Conservation (phyloP, 2,329 filamentous ascomycete genomes). For the Graphilbum fragrans region DNA sequence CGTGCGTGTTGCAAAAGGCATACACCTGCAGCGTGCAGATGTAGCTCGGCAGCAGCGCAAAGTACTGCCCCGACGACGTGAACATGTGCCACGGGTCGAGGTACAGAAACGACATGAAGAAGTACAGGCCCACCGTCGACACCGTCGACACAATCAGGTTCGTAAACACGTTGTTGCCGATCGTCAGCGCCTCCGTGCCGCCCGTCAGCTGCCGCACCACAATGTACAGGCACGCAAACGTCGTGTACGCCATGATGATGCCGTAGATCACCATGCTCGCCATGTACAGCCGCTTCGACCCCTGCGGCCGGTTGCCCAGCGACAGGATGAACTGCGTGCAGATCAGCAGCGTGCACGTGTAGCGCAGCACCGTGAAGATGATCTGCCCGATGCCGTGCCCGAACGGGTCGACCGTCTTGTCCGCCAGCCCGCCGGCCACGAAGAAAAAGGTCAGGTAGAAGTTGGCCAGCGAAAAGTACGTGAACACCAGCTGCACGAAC, state of each 20-base stretch:
- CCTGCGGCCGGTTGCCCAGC: conserved; percentile 91
- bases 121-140: conserved; percentile 87
- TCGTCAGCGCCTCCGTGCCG: conserved; percentile 21
- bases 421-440: conserved; percentile 78
- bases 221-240: conserved; percentile 81
- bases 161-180: conserved; percentile 86
- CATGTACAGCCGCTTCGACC: conserved; percentile 82
- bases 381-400: conserved; percentile 72
- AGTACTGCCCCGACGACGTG: conserved; percentile 83
- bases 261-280: conserved; percentile 80
- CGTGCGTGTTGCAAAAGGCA: conserved; percentile 98
- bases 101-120: conserved; percentile 92
- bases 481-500: conserved; percentile 83
- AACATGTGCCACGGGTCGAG: conserved; percentile 99
- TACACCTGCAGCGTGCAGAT: conserved; percentile 98
- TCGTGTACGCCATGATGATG: conserved; percentile 92
- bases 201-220: conserved; percentile 66
- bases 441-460: conserved; percentile 99
- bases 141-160: conserved; percentile 86
- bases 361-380: conserved; percentile 80
- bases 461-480: conserved; percentile 95
- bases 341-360: conserved; percentile 77
- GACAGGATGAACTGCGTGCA: conserved; percentile 92
- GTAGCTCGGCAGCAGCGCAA: conserved; percentile 80
- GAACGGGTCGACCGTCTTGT: conserved; percentile 75